Conservation (phyloP, 2,329 filamentous ascomycete genomes). For the Ustulina deusta region DNA sequence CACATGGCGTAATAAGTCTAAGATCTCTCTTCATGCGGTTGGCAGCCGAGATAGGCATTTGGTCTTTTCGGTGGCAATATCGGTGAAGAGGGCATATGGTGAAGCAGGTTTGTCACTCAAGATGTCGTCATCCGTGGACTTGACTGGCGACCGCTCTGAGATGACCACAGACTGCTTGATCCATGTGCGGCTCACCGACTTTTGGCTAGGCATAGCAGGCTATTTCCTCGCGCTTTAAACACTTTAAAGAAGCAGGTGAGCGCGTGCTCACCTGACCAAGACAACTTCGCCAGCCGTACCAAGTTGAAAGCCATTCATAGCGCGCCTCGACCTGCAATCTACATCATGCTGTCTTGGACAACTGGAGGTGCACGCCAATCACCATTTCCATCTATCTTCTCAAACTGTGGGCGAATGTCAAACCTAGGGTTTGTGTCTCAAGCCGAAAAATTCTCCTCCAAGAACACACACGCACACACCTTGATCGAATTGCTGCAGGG, state of each 20-base stretch:
- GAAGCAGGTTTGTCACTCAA: constrained; percentile 13
- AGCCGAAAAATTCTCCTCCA: constrained; percentile 37
- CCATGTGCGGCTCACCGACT: constrained; percentile 49
- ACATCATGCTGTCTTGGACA: constrained; percentile 8
- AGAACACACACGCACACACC: not conserved
- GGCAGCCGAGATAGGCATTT: constrained; percentile 6
- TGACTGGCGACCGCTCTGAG: not conserved
- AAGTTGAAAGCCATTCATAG: constrained; percentile 21
- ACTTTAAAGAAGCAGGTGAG: no score
- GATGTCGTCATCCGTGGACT: constrained; percentile 21
- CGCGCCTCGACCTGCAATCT: constrained; percentile 14
- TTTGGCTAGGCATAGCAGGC: constrained; percentile 40
- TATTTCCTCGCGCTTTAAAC: constrained; percentile 10
- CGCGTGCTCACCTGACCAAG: constrained; percentile 43
- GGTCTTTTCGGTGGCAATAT: constrained; percentile 31
- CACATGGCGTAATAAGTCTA: constrained; percentile 25
- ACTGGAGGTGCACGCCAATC: constrained; percentile 25
- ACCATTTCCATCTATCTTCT: constrained; percentile 19
- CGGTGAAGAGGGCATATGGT: constrained; percentile 1
- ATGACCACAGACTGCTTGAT: constrained; percentile 4
- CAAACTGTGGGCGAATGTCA: constrained; percentile 22
- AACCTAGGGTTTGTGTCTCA: constrained; percentile 22
- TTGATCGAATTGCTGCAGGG: constrained; percentile 20
- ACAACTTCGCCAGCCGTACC: constrained; percentile 39
- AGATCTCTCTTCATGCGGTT: not conserved